A percentile compares a stretch with the other conserved stretches of the same genome.
phyloP scores from a whole-genome alignment of 2,329 filamentous ascomycete genomes.

The Alternaria novae-zelandiae region DNA sequence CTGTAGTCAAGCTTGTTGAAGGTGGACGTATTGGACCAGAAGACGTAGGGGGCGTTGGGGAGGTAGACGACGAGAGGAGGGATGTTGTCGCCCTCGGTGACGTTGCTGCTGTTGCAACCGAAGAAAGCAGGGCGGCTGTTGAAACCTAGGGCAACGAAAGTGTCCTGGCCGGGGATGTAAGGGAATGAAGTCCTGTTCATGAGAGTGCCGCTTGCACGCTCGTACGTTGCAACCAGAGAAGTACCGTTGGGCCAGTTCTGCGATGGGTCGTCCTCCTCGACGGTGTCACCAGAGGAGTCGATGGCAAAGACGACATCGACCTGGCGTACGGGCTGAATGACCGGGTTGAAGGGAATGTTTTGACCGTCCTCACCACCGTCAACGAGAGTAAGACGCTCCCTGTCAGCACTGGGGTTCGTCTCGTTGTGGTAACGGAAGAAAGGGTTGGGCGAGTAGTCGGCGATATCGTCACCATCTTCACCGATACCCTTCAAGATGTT shows the following conservation, averaged over 20 bases:
- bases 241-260: conserved; percentile 78
- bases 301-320: conserved; percentile 84
- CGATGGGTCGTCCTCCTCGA: conserved; percentile 37
- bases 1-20: conserved; percentile 69
- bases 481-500: conserved; percentile 64
- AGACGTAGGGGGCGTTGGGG: conserved; percentile 82
- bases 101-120: conserved; percentile 73
- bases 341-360: conserved; percentile 78
- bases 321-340: conserved; percentile 73
- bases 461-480: conserved; percentile 71
- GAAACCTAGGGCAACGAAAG: conserved; percentile 77
- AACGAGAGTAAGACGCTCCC: conserved; percentile 69
- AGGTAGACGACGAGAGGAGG: conserved; percentile 84
- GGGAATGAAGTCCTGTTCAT: conserved; percentile 78
- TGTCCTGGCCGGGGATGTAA: conserved; percentile 73
- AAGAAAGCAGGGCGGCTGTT: conserved; percentile 81
- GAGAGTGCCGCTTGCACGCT: conserved; percentile 64
- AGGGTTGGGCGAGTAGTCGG: conserved; percentile 75
- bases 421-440: conserved; percentile 70
- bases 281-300: conserved; percentile 77
- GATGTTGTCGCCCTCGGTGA: conserved; percentile 55
- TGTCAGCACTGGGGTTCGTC: conserved; percentile 63
- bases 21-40: conserved; percentile 79
- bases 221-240: conserved; percentile 74
- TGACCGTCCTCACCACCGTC: conserved; percentile 81